Percentiles rank a stretch among this genome's conserved stretches.
These are phyloP conservation scores for Rhizopogon rudus DNA, from an alignment of 768 basidiomycete genomes.

Conservation along the genomic window DNA sequence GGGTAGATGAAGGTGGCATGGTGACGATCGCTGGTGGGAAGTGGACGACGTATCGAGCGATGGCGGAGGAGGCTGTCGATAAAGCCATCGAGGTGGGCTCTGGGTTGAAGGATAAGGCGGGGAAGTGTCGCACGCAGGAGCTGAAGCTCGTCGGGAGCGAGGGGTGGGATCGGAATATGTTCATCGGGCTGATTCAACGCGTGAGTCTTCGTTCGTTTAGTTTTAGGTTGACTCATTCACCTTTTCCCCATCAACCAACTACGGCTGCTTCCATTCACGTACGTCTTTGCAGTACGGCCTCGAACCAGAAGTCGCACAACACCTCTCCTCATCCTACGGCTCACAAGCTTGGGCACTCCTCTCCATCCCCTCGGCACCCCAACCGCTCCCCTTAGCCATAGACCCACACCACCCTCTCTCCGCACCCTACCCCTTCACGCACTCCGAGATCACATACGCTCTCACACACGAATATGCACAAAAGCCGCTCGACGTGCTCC, in stretches of 20 bases:
- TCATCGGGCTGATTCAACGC: constrained; percentile 90
- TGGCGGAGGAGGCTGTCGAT: constrained; percentile 95
- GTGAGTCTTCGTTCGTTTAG: constrained; percentile 35
- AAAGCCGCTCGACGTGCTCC: constrained; percentile 90
- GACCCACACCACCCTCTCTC: constrained; percentile 79
- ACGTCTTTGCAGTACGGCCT: constrained; percentile 63
- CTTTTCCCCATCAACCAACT: not conserved
- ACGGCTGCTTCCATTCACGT: not conserved
- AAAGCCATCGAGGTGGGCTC: constrained; percentile 72
- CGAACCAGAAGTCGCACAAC: constrained; percentile 88
- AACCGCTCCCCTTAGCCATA: constrained; percentile 59
- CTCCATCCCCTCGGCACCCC: constrained; percentile 56
- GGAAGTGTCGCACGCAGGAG: constrained; percentile 71
- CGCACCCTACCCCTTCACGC: constrained; percentile 70
- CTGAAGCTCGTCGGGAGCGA: constrained; percentile 88
- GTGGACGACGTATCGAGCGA: constrained; percentile 96
- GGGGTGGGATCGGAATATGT: constrained; percentile 95
- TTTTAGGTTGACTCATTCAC: not conserved
- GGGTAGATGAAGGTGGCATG: constrained; percentile 74
- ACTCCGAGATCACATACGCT: constrained; percentile 77
- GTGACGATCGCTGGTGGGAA: constrained; percentile 96
- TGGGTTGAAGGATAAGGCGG: constrained; percentile 48
- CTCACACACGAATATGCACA: constrained; percentile 86
- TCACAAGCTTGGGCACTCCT: constrained; percentile 96
- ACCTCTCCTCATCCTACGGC: constrained; percentile 91